phyloP scores from a whole-genome alignment of 345 rosid species.

The Aurinia saxatilis region DNA sequence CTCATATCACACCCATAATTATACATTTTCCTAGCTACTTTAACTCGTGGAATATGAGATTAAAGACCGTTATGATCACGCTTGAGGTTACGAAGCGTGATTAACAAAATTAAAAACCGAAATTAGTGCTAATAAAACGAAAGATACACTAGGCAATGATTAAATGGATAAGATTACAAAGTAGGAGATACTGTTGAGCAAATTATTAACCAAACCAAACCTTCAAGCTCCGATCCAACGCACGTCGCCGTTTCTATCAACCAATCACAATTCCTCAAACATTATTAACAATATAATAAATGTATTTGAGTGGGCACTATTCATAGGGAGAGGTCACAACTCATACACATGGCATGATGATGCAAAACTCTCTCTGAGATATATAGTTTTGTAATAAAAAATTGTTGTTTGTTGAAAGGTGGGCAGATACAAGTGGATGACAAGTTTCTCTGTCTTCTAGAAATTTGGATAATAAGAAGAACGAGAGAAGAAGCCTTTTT shows the following conservation, averaged over 20 bases:
- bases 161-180: constrained; percentile 21
- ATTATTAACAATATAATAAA: no score
- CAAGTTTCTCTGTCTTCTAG: not conserved
- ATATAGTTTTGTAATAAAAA: not conserved
- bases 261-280: constrained; percentile 23
- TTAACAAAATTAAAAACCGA: not conserved
- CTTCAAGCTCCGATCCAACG: constrained; percentile 25
- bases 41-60: no score
- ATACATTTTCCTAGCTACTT: no score
- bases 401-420: constrained; percentile 17
- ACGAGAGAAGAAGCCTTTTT: constrained; percentile 16
- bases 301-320: not conserved
- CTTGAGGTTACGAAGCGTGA: not conserved
- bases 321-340: constrained; percentile 4
- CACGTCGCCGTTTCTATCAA: constrained; percentile 23
- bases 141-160: not conserved
- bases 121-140: not conserved
- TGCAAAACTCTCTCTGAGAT: not conserved
- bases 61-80: not conserved
- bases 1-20: no score
- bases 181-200: not conserved
- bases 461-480: constrained; percentile 16
- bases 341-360: constrained; percentile 21
- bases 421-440: constrained; percentile 27
- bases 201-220: not conserved